These are phyloP conservation scores for Lentinula detonsa DNA, from an alignment of 768 basidiomycete genomes.

Conservation along the genomic window DNA sequence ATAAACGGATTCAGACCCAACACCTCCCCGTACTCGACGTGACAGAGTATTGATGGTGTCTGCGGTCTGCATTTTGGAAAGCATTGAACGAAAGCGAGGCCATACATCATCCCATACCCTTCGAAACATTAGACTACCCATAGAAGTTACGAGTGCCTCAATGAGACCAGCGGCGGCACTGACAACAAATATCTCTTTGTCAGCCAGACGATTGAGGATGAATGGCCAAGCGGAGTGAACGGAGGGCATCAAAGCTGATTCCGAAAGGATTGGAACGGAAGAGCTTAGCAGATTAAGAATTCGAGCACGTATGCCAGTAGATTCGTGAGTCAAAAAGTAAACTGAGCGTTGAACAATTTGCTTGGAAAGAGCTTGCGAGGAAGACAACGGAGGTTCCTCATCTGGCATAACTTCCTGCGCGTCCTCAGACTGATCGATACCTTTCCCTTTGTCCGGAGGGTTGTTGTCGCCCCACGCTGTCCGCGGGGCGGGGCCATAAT, in stretches of 20 bases:
- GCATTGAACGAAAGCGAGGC: conserved; percentile 69
- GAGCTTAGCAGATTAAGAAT: conserved; percentile 72
- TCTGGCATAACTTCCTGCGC: conserved; percentile 32
- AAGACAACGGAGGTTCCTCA: conserved; percentile 49
- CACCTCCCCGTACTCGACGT: conserved; percentile 40
- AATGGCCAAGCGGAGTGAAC: conserved; percentile 94
- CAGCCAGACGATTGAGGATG: conserved; percentile 76
- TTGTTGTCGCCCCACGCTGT: conserved; percentile 44
- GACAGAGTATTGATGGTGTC: conserved; percentile 66
- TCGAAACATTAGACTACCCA: conserved; percentile 81
- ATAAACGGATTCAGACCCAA: conserved; percentile 67
- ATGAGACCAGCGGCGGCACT: conserved; percentile 69
- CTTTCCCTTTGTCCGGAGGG: conserved; percentile 18
- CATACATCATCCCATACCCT: conserved; percentile 91
- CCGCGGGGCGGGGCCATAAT: conserved; percentile 57
- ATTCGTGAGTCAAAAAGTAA: conserved; percentile 88
- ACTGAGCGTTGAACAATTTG: conserved; percentile 85
- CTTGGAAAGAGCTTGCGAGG: conserved; percentile 69
- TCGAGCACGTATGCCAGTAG: conserved; percentile 78
- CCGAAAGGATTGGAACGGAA: conserved; percentile 66
- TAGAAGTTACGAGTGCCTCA: conserved; percentile 60
- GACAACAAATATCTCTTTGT: conserved; percentile 74
- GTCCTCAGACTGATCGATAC: conserved; percentile 13
- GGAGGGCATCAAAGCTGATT: conserved; percentile 73
- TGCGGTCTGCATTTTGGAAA: conserved; percentile 53